These are phyloP conservation scores for Cyberlindnera petersonii DNA, from an alignment of 805 yeast genomes.

Conservation along the genomic window DNA sequence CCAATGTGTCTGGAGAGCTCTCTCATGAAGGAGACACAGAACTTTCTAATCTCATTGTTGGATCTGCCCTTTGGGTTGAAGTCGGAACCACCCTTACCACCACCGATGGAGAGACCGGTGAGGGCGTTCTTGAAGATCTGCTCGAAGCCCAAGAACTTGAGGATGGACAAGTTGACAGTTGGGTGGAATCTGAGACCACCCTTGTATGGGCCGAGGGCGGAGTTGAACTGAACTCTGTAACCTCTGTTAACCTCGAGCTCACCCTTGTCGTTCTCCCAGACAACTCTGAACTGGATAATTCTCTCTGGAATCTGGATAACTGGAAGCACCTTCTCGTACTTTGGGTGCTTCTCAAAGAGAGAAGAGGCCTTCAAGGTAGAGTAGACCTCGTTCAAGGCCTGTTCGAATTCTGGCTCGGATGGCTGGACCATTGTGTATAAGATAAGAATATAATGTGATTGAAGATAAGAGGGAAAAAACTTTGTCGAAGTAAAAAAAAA, in stretches of 20 bases:
- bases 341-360: slow-evolving; percentile 82
- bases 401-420: slow-evolving; percentile 97
- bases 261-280: slow-evolving; percentile 96
- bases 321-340: slow-evolving; percentile 81
- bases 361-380: slow-evolving; percentile 89
- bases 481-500: background rate
- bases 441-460: no score
- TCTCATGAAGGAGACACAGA: slow-evolving; percentile 93
- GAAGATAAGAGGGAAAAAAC: no score
- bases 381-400: slow-evolving; percentile 92
- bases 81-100: slow-evolving; percentile 99
- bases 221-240: slow-evolving; percentile 97
- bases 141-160: slow-evolving; percentile 96
- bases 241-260: slow-evolving; percentile 92
- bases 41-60: slow-evolving; percentile 91
- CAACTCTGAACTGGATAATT: slow-evolving; percentile 92
- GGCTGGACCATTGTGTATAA: slow-evolving; percentile 63
- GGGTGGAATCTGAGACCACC: slow-evolving; percentile 99
- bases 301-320: slow-evolving; percentile 95
- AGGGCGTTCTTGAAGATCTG: slow-evolving; percentile 98
- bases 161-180: slow-evolving; percentile 88
- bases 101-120: slow-evolving; percentile 97
- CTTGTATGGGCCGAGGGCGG: slow-evolving; percentile 98
- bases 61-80: slow-evolving; percentile 96
- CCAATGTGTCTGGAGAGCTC: slow-evolving; percentile 96